Evolutionary conservation across 805 yeast species (phyloP).

Genomic region (Hanseniaspora lindneri): DNA sequence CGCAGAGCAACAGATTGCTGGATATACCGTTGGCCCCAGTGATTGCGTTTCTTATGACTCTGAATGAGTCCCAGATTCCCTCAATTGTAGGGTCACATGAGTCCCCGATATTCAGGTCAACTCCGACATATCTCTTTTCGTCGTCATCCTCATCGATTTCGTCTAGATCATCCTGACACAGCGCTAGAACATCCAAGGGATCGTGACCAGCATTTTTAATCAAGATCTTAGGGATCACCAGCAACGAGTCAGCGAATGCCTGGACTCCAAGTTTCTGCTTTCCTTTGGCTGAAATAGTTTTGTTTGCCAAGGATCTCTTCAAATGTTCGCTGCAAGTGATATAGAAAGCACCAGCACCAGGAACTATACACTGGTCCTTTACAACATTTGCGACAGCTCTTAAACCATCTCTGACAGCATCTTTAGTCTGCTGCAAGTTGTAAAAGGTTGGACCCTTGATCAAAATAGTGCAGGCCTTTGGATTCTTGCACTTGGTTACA

Average conservation of each 20-base stretch:
- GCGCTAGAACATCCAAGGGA: slow-evolving; percentile 74
- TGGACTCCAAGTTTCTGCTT: slow-evolving; percentile 79
- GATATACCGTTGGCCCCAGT: slow-evolving; percentile 91
- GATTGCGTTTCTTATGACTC: slow-evolving; percentile 87
- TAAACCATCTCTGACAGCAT: slow-evolving; percentile 93
- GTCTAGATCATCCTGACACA: slow-evolving; percentile 60
- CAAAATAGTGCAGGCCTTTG: slow-evolving; percentile 80
- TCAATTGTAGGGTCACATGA: slow-evolving; percentile 90
- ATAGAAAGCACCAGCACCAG: slow-evolving; percentile 96
- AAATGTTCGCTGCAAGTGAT: slow-evolving; percentile 67
- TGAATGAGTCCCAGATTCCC: slow-evolving; percentile 92
- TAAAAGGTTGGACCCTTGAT: slow-evolving; percentile 90
- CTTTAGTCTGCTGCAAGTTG: slow-evolving; percentile 81
- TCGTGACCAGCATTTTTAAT: slow-evolving; percentile 89
- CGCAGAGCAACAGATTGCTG: slow-evolving; percentile 81
- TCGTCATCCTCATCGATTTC: slow-evolving; percentile 47
- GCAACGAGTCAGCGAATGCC: slow-evolving; percentile 86
- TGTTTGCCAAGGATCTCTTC: slow-evolving; percentile 37
- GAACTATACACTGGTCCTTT: slow-evolving; percentile 72
- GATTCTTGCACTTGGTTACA: slow-evolving; percentile 79
- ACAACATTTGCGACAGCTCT: slow-evolving; percentile 88
- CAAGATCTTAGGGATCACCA: slow-evolving; percentile 85
- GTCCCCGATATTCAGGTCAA: slow-evolving; percentile 82
- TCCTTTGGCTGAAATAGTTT: slow-evolving; percentile 57
- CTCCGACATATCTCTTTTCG: slow-evolving; percentile 67